Base-by-base conservation (phyloP, 345 rosid species). In the Limnanthes douglasii region DNA sequence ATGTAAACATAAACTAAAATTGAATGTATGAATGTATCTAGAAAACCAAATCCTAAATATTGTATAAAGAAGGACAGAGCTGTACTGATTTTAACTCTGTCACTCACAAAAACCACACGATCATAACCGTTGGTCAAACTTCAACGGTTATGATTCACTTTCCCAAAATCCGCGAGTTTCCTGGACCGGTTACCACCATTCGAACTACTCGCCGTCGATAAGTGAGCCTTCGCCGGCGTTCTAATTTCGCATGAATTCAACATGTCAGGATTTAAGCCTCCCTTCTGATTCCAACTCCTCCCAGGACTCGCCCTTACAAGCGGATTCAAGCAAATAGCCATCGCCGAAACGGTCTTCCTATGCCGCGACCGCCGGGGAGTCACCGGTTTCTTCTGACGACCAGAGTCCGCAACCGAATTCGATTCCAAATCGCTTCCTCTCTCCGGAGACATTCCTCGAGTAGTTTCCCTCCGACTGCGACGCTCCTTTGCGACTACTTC, bases 131-230 rank as follows among this genome's bases (percentile, higher is more conserved):
- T 16, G 15, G 16, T 35, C 30, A 31, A 28, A 34, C 40, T n/a
- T 78, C 61, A 74, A 61, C 77, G 92, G 72, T 80, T 77, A 8
- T 17, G 76, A 62, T 65, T 64, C 40, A 41, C 60, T 50, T 79
- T 54, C 20, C 99, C 99, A 11, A 90, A 73, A 66, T 81, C 93
- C 3, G 69, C 86, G 11, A 85, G 80, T 65, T 92, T 92, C 68
- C 79, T 68, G 3, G 99, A 92, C 39, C 96, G 56, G 48, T 75
- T 92, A 3, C 62, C 85, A 48, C 71, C 60, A 51, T 55, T 75
- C 18, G 88, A 62, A 53, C 88, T 71, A 53, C 88, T 71, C 53
- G 93, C 94, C 31, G 66, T 46, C 0, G 93, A 74, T 4, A 80
- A 56, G 44, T 71, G 77, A 10, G 92, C 93, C 51, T 67, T 78